A percentile compares a stretch with the other conserved stretches of the same genome.
Conservation (phyloP, 805 yeast species). For the Scheffersomyces ergatensis region DNA sequence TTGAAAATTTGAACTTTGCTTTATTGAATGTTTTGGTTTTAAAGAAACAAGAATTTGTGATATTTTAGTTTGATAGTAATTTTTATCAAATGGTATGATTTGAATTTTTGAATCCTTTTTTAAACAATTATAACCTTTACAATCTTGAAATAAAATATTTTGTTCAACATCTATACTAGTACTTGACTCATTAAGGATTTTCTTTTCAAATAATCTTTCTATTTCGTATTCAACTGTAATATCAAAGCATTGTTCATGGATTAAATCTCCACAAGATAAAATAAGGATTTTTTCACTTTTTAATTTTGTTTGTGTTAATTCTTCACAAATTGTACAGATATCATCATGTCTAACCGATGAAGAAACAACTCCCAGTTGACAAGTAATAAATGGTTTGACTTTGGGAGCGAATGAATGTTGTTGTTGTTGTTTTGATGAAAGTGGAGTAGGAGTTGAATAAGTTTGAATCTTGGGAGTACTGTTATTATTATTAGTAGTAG, state of each 20-base stretch:
- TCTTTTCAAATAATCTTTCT: not conserved
- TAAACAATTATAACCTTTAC: not conserved
- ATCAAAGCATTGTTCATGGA: slow-evolving; percentile 58
- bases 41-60: not conserved
- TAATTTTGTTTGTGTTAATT: slow-evolving; percentile 44
- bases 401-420: slow-evolving; percentile 3
- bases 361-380: slow-evolving; percentile 13
- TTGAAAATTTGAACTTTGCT: not conserved
- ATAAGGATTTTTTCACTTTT: slow-evolving; percentile 45
- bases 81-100: not conserved
- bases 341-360: slow-evolving; percentile 6
- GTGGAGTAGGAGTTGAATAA: not conserved
- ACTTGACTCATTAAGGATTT: not conserved
- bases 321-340: slow-evolving; percentile 52
- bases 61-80: not conserved
- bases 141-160: not conserved
- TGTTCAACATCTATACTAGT: not conserved
- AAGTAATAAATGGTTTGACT: slow-evolving; percentile 19
- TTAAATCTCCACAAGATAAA: slow-evolving; percentile 52
- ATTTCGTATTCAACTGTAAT: slow-evolving; percentile 12
- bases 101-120: not conserved
- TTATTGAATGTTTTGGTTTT: not conserved
- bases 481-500: no score
- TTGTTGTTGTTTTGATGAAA: not conserved
- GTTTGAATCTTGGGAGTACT: no score